These are phyloP conservation scores for Porogramme epimiltina DNA, from an alignment of 1,284 basidiomycete species.

Conservation along the genomic window DNA sequence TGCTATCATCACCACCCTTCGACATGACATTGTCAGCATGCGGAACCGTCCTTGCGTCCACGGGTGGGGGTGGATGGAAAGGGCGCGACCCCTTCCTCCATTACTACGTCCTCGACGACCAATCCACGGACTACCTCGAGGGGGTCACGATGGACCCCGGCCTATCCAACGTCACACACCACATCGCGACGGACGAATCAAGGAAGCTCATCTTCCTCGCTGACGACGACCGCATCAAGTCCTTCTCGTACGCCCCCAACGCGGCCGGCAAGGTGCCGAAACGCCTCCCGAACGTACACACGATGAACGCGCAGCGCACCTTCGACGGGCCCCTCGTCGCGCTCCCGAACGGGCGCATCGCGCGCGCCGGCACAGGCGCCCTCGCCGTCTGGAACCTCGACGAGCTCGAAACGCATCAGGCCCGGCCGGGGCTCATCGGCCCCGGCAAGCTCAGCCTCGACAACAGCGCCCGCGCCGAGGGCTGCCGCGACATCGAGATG, in stretches of 20 bases:
- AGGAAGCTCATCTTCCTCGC: slow-evolving; percentile 29
- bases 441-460: slow-evolving; percentile 20
- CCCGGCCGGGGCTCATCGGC: slow-evolving; percentile 29
- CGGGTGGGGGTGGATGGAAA: slow-evolving; percentile 38
- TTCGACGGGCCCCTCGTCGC: slow-evolving; percentile 33
- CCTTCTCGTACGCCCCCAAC: slow-evolving; percentile 20
- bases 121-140: slow-evolving; percentile 7
- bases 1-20: slow-evolving; percentile 26
- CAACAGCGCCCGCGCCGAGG: slow-evolving; percentile 30
- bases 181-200: slow-evolving; percentile 25
- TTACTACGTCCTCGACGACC: slow-evolving; percentile 30
- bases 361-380: slow-evolving; percentile 34
- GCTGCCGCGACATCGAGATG: slow-evolving; percentile 32
- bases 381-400: slow-evolving; percentile 39
- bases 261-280: slow-evolving; percentile 1
- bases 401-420: slow-evolving; percentile 34
- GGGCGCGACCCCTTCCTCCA: slow-evolving; percentile 34
- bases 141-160: slow-evolving; percentile 13
- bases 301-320: slow-evolving; percentile 29
- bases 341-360: slow-evolving; percentile 29
- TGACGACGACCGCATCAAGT: slow-evolving; percentile 31
- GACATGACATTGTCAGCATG: slow-evolving; percentile 28
- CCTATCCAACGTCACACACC: slow-evolving; percentile 19
- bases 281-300: slow-evolving; percentile 29
- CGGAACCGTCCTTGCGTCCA: slow-evolving; percentile 32